phyloP scores from a whole-genome alignment of 2,329 filamentous ascomycete genomes.

The Claviceps arundinis region DNA sequence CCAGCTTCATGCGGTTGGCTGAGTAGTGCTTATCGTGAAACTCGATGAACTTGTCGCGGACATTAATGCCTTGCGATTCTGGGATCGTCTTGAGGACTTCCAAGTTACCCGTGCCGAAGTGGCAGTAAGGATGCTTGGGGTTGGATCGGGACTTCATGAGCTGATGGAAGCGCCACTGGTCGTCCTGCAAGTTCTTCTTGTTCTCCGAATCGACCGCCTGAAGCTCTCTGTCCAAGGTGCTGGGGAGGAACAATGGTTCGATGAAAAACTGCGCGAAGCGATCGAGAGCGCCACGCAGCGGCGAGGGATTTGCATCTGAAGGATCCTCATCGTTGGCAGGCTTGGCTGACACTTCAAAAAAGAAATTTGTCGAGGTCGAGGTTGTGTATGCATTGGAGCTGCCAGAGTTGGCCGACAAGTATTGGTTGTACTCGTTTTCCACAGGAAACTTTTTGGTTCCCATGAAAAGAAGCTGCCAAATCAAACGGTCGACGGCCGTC shows the following conservation, averaged over 20 bases:
- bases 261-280: constrained; percentile 93
- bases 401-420: constrained; percentile 79
- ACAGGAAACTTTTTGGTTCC: constrained; percentile 94
- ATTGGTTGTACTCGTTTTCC: constrained; percentile 93
- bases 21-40: constrained; percentile 87
- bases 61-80: constrained; percentile 65
- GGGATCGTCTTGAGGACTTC: constrained; percentile 75
- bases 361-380: constrained; percentile 91
- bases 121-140: constrained; percentile 73
- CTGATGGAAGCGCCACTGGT: constrained; percentile 78
- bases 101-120: constrained; percentile 84
- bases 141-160: constrained; percentile 82
- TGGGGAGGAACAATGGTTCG: constrained; percentile 70
- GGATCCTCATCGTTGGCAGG: constrained; percentile 47
- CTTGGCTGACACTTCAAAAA: constrained; percentile 85
- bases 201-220: constrained; percentile 89
- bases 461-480: constrained; percentile 74
- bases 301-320: constrained; percentile 42
- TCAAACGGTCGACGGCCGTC: constrained; percentile 1
- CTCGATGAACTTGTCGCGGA: constrained; percentile 81
- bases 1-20: constrained; percentile 86
- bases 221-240: constrained; percentile 75
- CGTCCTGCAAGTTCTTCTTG: constrained; percentile 92
- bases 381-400: constrained; percentile 93
- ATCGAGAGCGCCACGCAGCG: constrained; percentile 69